Evolutionary conservation across 495 filamentous ascomycete species (phyloP).

Genomic region (Venustampulla echinocandica): DNA sequence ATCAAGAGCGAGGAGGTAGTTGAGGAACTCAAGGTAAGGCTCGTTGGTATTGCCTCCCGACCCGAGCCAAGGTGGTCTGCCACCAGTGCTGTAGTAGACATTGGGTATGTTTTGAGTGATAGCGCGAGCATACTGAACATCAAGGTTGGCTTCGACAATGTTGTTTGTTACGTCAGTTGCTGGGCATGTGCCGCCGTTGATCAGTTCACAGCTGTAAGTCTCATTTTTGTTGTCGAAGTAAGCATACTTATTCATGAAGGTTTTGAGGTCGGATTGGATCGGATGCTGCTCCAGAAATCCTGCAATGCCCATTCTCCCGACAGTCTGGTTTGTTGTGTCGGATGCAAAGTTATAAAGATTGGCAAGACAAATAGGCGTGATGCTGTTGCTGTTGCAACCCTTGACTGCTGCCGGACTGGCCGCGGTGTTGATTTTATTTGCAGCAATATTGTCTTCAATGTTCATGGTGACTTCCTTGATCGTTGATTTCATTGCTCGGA

Average conservation of each 20-base stretch:
- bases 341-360: slow-evolving; percentile 19
- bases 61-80: slow-evolving; percentile 15
- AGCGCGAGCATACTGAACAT: slow-evolving; percentile 43
- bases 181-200: slow-evolving; percentile 52
- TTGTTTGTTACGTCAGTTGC: slow-evolving; percentile 17
- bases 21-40: slow-evolving; percentile 75
- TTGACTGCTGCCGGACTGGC: slow-evolving; percentile 3
- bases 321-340: slow-evolving; percentile 3
- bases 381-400: slow-evolving; percentile 12
- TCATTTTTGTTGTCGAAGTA: slow-evolving; percentile 34
- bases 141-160: slow-evolving; percentile 59
- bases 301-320: slow-evolving; percentile 17
- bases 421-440: not conserved
- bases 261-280: slow-evolving; percentile 13
- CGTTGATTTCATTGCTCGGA: slow-evolving; percentile 16
- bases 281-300: slow-evolving; percentile 20
- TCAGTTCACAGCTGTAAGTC: slow-evolving; percentile 53
- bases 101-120: slow-evolving; percentile 20
- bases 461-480: slow-evolving; percentile 1
- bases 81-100: slow-evolving; percentile 18
- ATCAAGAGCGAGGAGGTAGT: slow-evolving; percentile 52
- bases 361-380: slow-evolving; percentile 20
- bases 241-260: slow-evolving; percentile 43
- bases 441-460: slow-evolving; percentile 1
- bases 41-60: slow-evolving; percentile 49